Evolutionary conservation across 169 alveolate species (phyloP).

Genomic region (Cryptosporidium bovis): DNA sequence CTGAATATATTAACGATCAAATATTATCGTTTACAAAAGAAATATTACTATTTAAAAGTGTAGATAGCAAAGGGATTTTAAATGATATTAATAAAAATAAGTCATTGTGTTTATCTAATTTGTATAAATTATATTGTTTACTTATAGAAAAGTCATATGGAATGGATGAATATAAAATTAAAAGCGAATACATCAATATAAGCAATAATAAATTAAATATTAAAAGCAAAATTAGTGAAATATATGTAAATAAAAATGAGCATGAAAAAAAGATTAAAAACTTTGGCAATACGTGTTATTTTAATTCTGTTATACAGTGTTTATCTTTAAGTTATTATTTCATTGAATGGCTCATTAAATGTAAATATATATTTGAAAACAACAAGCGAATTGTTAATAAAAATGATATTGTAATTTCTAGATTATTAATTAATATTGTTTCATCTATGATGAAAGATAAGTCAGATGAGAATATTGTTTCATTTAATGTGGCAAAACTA

Average conservation of each 20-base stretch:
- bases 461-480: neutral
- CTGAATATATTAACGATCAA: neutral
- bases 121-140: constrained; percentile 36
- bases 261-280: constrained; percentile 29
- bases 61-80: neutral
- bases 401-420: neutral
- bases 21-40: neutral
- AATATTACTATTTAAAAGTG: neutral
- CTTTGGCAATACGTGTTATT: constrained; percentile 73
- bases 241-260: constrained; percentile 4
- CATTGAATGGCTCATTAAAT: constrained; percentile 28
- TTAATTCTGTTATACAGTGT: constrained; percentile 73
- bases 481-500: neutral
- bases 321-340: constrained; percentile 39
- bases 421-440: neutral
- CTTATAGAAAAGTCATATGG: neutral
- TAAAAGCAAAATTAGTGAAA: neutral
- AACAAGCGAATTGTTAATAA: neutral
- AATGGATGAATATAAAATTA: too few relatives aligned
- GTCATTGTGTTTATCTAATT: neutral
- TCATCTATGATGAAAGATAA: neutral
- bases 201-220: neutral
- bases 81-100: neutral
- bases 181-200: neutral
- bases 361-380: neutral